Evolutionary conservation across 2,329 filamentous ascomycete species (phyloP).

Genomic region (Sclerotinia sclerotiorum): DNA sequence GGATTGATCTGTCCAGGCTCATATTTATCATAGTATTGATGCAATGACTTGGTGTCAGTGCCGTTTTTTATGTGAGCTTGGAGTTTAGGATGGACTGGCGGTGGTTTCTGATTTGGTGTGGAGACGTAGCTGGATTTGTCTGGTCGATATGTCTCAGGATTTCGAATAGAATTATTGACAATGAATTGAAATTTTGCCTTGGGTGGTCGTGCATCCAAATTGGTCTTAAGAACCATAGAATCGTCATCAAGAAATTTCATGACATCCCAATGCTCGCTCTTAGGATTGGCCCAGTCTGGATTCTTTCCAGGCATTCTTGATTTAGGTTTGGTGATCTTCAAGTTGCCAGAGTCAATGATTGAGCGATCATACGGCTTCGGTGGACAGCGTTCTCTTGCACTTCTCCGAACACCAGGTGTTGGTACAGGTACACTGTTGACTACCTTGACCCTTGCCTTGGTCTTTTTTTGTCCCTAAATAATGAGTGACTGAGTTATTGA

Average conservation of each 20-base stretch:
- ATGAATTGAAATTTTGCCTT: slow-evolving; percentile 10
- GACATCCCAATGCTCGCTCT: slow-evolving; percentile 31
- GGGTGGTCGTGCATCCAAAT: slow-evolving; percentile 17
- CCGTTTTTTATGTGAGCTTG: slow-evolving; percentile 30
- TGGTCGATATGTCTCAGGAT: slow-evolving; percentile 6
- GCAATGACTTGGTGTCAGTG: slow-evolving; percentile 25
- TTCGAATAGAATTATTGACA: neutral
- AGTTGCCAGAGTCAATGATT: neutral
- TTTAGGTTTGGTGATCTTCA: neutral
- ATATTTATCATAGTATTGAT: slow-evolving; percentile 29
- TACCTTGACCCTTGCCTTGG: neutral
- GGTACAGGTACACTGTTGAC: neutral
- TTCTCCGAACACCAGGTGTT: slow-evolving; percentile 4
- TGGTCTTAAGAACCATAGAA: neutral
- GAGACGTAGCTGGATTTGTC: neutral
- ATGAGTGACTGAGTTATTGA: slow-evolving; percentile 3
- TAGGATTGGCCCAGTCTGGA: slow-evolving; percentile 29
- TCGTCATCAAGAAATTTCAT: slow-evolving; percentile 28
- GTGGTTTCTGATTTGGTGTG: neutral
- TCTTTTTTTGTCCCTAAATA: neutral
- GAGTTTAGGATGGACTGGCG: slow-evolving; percentile 33
- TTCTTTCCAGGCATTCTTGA: neutral
- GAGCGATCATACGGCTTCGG: neutral
- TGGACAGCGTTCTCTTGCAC: slow-evolving; percentile 9
- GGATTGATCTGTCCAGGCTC: slow-evolving; percentile 28